phyloP scores from a whole-genome alignment of 805 yeast species.

The Lipomyces orientalis region DNA sequence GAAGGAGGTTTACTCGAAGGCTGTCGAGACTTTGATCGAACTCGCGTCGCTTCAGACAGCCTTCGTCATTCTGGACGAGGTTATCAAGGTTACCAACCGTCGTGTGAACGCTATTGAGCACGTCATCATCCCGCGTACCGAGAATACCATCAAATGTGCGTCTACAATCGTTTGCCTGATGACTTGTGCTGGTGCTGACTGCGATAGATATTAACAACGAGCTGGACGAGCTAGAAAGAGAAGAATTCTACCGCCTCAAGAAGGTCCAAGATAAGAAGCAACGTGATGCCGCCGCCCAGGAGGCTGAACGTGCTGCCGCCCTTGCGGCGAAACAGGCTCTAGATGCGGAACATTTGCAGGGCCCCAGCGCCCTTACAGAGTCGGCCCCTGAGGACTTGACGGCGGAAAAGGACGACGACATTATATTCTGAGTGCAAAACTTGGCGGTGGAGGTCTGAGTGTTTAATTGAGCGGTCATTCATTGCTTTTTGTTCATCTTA shows the following conservation, averaged over 20 bases:
- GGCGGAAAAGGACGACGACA: constrained; percentile 55
- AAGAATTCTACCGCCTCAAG: constrained; percentile 94
- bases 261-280: constrained; percentile 96
- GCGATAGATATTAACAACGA: constrained; percentile 83
- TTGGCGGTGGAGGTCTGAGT: not conserved
- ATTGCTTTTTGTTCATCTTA: not conserved
- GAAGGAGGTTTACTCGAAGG: constrained; percentile 87
- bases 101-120: constrained; percentile 99
- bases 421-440: constrained; percentile 38
- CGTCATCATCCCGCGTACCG: constrained; percentile 96
- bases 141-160: constrained; percentile 76
- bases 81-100: constrained; percentile 95
- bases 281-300: constrained; percentile 70
- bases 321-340: constrained; percentile 30
- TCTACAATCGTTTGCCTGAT: not conserved
- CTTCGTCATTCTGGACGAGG: constrained; percentile 94
- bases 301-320: constrained; percentile 46
- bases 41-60: constrained; percentile 97
- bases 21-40: constrained; percentile 96
- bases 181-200: not conserved
- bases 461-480: not conserved
- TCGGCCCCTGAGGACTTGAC: constrained; percentile 43
- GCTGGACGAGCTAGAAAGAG: constrained; percentile 96
- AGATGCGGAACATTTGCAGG: constrained; percentile 44
- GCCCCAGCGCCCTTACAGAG: constrained; percentile 43